Percentiles rank a stretch among this genome's conserved stretches.
phyloP scores from a whole-genome alignment of 257 asterid species.

The Hygrophila difformis region DNA sequence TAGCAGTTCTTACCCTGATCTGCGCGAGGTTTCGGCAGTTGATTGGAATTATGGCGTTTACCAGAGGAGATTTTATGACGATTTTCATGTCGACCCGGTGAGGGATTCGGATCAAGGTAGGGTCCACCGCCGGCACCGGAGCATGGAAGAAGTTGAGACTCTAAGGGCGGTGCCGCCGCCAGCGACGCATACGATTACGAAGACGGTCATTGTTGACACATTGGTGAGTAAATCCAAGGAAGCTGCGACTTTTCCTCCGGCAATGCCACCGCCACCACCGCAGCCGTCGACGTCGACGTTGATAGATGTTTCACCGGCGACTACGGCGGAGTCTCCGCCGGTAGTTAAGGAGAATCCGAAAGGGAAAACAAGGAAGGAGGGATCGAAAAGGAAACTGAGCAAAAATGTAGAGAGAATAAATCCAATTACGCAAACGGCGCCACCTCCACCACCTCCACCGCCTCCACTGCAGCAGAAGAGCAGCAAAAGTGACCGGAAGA shows the following conservation, averaged over 20 bases:
- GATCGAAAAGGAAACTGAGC: conserved; percentile 25
- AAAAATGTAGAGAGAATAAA: conserved; percentile 22
- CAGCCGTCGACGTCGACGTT: neutral
- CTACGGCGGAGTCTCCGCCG: neutral
- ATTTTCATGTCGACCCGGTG: conserved; percentile 31
- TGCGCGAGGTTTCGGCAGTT: conserved; percentile 40
- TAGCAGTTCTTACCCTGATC: conserved; percentile 78
- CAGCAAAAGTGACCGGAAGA: conserved; percentile 40
- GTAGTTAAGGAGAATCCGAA: conserved; percentile 12
- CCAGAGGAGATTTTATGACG: conserved; percentile 44
- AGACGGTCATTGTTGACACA: conserved; percentile 36
- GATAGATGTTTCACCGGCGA: no score
- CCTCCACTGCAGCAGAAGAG: conserved; percentile 29
- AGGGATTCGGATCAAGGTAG: conserved; percentile 29
- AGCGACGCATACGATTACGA: no score
- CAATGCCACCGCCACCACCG: conserved; percentile 14
- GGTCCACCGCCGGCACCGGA: conserved; percentile 55
- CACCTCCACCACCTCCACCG: conserved; percentile 42
- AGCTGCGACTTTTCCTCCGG: conserved; percentile 6
- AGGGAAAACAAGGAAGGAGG: conserved; percentile 22
- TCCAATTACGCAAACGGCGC: conserved; percentile 24
- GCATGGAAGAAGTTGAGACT: conserved; percentile 37
- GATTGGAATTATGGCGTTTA: conserved; percentile 32
- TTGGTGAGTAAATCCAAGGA: conserved; percentile 20
- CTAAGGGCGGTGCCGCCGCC: conserved; percentile 17